phyloP scores from a whole-genome alignment of 2,329 filamentous ascomycete genomes.

The Colletotrichum chrysophilum region DNA sequence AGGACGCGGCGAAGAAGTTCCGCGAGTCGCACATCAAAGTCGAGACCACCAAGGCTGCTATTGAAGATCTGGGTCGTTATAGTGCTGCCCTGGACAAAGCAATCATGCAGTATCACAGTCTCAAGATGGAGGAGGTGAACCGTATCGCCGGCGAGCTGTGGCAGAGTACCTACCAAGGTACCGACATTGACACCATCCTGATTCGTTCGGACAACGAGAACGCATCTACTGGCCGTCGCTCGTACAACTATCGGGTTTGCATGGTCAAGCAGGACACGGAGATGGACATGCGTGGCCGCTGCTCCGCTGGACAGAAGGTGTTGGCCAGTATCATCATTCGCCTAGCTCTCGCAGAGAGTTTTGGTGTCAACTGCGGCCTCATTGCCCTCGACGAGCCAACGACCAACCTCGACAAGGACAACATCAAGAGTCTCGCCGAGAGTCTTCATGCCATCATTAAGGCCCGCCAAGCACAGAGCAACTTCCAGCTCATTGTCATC shows the following conservation, averaged over 20 bases:
- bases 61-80: slow-evolving; percentile 88
- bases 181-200: slow-evolving; percentile 94
- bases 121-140: slow-evolving; percentile 99
- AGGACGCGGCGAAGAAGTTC: slow-evolving; percentile 80
- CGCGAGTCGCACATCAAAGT: slow-evolving; percentile 89
- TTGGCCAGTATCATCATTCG: slow-evolving; percentile 97
- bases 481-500: slow-evolving; percentile 98
- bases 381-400: slow-evolving; percentile 98
- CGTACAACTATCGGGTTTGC: slow-evolving; percentile 96
- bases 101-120: slow-evolving; percentile 93
- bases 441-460: slow-evolving; percentile 89
- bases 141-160: slow-evolving; percentile 94
- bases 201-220: slow-evolving; percentile 89
- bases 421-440: slow-evolving; percentile 87
- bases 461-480: slow-evolving; percentile 80
- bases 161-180: slow-evolving; percentile 95
- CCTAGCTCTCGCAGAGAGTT: slow-evolving; percentile 92
- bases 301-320: slow-evolving; percentile 95
- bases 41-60: slow-evolving; percentile 88
- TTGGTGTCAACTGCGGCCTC: slow-evolving; percentile 93
- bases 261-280: slow-evolving; percentile 98
- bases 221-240: slow-evolving; percentile 72
- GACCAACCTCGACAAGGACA: slow-evolving; percentile 94
- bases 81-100: slow-evolving; percentile 87
- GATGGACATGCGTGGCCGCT: slow-evolving; percentile 99